Percentiles rank a stretch among this genome's conserved stretches.
Conservation (phyloP, 1,284 basidiomycete genomes). For the Pisolithus thermaeus region DNA sequence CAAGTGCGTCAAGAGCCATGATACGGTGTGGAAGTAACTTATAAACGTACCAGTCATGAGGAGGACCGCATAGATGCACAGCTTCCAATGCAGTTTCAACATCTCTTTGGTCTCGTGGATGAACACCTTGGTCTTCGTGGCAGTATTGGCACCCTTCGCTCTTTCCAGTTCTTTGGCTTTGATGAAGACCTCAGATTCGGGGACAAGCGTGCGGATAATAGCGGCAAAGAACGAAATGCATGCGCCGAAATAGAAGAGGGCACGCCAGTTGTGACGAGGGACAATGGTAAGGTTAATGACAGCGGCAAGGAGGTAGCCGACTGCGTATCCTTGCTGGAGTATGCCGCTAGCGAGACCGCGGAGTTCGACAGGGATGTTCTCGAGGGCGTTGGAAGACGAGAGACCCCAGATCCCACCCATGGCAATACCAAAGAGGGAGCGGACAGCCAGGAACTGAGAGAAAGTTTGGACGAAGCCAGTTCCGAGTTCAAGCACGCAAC, state of each 20-base stretch:
- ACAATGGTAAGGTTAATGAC: conserved; percentile 78
- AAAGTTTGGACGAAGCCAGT: conserved; percentile 68
- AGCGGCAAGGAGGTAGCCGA: conserved; percentile 57
- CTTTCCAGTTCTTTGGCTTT: conserved; percentile 49
- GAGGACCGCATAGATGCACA: conserved; percentile 80
- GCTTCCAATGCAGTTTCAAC: conserved; percentile 80
- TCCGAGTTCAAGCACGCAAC: conserved; percentile 75
- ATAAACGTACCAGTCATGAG: conserved; percentile 64
- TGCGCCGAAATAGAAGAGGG: conserved; percentile 63
- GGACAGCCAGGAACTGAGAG: conserved; percentile 62
- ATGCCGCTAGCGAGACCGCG: conserved; percentile 86
- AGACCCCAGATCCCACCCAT: conserved; percentile 90
- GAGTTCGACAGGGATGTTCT: conserved; percentile 83
- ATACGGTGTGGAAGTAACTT: not conserved
- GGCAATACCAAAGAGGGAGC: conserved; percentile 77
- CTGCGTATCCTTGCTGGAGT: conserved; percentile 78
- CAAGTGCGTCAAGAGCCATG: not conserved
- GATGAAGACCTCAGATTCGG: conserved; percentile 79
- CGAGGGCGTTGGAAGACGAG: conserved; percentile 72
- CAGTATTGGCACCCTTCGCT: conserved; percentile 34
- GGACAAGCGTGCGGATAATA: conserved; percentile 63
- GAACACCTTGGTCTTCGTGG: conserved; percentile 67
- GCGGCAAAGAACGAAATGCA: conserved; percentile 77
- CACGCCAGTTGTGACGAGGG: conserved; percentile 52
- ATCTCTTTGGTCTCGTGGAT: conserved; percentile 66